A percentile compares a stretch with the other conserved stretches of the same genome.
Conservation (phyloP, 75 land plant genomes). For the Pinus albicaulis region DNA sequence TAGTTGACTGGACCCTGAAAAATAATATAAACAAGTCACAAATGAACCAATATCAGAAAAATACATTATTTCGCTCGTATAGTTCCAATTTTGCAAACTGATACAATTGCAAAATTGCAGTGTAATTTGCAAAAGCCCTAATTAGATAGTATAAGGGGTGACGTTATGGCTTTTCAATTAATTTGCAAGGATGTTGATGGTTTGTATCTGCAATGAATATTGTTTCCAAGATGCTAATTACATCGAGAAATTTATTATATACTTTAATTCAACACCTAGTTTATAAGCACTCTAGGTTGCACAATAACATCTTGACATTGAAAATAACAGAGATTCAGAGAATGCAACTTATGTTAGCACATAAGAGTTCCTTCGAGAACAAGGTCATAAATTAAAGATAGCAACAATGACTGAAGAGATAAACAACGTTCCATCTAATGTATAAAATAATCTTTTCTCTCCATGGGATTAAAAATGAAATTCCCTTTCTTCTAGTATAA, state of each 20-base stretch:
- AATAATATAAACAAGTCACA: not conserved
- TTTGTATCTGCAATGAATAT: not conserved
- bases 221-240: not conserved
- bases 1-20: slow-evolving; percentile 89
- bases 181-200: not conserved
- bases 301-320: not conserved
- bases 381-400: not conserved
- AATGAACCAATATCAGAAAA: not conserved
- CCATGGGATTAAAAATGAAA: too few species aligned
- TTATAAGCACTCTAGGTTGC: not conserved
- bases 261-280: not conserved
- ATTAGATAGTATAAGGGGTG: too few species aligned
- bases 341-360: not conserved
- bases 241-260: not conserved
- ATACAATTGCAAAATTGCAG: too few species aligned
- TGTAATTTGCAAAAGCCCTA: too few species aligned
- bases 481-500: too few species aligned
- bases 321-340: not conserved
- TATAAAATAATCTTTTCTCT: too few species aligned
- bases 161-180: not conserved
- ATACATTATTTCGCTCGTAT: not conserved
- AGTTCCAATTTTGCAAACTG: not conserved
- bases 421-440: too few species aligned
- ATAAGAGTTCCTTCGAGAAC: not conserved
- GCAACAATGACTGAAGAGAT: not conserved